A percentile compares a stretch with the other conserved stretches of the same genome.
Evolutionary conservation across 331 rosid species (phyloP).

Genomic region (Stylosanthes scabra): DNA sequence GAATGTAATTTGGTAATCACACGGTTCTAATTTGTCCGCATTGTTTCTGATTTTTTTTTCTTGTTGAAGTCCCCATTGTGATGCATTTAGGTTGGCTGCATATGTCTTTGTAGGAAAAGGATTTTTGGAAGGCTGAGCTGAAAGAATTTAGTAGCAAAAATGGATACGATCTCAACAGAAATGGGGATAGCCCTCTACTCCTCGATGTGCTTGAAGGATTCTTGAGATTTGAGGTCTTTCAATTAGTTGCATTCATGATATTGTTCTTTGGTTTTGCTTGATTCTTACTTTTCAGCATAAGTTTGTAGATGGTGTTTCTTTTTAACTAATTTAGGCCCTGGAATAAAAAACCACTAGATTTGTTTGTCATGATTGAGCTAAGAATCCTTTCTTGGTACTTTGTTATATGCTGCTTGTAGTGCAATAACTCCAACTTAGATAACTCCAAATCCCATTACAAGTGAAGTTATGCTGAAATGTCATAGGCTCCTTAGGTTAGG

Average conservation of each 20-base stretch:
- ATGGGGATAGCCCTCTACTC: conserved; percentile 93
- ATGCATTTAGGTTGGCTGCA: conserved; percentile 19
- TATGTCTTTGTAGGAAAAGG: conserved; percentile 74
- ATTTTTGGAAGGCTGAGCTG: conserved; percentile 91
- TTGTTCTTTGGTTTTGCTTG: not conserved
- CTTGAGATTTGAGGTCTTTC: conserved; percentile 93
- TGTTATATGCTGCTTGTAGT: conserved; percentile 9
- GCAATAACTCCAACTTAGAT: conserved; percentile 12
- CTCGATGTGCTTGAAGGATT: conserved; percentile 99
- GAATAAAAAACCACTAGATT: no score
- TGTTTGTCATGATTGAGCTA: conserved; percentile 7
- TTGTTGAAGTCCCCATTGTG: not conserved
- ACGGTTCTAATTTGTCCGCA: not conserved
- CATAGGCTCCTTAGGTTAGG: not conserved
- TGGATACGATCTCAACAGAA: conserved; percentile 94
- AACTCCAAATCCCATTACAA: conserved; percentile 19
- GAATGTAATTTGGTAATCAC: conserved; percentile 95
- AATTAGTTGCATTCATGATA: conserved; percentile 15
- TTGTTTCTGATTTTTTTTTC: conserved; percentile 20
- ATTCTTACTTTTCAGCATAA: not conserved
- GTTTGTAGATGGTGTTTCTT: conserved; percentile 11
- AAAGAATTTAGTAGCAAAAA: conserved; percentile 93
- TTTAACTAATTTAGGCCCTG: conserved; percentile 26
- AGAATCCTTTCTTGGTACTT: not conserved
- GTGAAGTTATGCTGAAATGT: not conserved